Evolutionary conservation across 352 stramenopile genomes (phyloP).

Genomic region (Thalassiosira livingstoniorum): DNA sequence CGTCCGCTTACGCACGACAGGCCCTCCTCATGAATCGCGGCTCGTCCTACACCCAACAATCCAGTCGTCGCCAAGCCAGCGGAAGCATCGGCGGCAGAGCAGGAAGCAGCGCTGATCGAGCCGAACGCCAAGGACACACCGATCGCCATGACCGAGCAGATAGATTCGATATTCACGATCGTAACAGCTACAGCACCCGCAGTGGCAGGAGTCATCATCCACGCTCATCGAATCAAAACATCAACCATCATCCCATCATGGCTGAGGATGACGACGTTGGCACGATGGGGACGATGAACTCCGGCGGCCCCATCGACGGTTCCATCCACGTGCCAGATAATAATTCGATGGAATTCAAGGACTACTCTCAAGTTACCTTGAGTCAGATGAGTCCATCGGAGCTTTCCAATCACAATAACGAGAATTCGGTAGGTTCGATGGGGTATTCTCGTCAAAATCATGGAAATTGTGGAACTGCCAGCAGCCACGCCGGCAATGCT

Average conservation of each 20-base stretch:
- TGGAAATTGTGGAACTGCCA: background rate
- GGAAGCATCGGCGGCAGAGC: background rate
- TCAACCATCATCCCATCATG: background rate
- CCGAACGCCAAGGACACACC: background rate
- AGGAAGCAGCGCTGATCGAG: background rate
- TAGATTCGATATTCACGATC: background rate
- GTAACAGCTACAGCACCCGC: background rate
- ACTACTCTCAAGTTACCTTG: constrained; percentile 2
- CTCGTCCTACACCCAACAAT: background rate
- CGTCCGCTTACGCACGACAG: constrained; percentile 4
- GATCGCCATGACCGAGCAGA: too few species aligned
- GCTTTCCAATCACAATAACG: too few species aligned
- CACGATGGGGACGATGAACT: background rate
- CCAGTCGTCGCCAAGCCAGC: background rate
- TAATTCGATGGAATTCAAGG: background rate
- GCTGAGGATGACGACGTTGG: background rate
- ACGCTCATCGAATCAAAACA: background rate
- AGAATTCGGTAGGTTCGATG: background rate
- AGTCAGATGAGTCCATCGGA: background rate
- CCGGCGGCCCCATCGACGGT: background rate
- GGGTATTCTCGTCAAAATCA: background rate
- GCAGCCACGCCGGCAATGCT: background rate
- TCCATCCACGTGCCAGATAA: background rate
- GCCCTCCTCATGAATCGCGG: background rate
- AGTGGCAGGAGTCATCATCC: background rate